A percentile compares a stretch with the other conserved stretches of the same genome.
These are phyloP conservation scores for Tulasnella sp. DNA, from an alignment of 768 basidiomycete species.

Conservation along the genomic window DNA sequence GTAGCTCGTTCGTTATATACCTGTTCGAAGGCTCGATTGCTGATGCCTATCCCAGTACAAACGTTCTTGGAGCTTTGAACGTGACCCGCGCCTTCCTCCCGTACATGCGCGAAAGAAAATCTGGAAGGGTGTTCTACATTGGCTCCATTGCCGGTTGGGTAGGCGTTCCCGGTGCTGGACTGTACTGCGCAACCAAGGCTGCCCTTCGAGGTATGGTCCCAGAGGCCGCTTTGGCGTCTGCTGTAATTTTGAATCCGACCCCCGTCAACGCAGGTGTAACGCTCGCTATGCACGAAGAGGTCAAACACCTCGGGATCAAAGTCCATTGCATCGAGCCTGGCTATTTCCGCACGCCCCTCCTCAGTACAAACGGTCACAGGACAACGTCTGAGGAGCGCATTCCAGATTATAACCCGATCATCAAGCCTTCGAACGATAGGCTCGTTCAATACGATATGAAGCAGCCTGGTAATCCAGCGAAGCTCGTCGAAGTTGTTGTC, in stretches of 20 bases:
- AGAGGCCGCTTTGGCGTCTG: slow-evolving; percentile 11
- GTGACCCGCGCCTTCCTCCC: slow-evolving; percentile 38
- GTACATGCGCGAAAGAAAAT: slow-evolving; percentile 34
- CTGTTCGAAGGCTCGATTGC: not conserved
- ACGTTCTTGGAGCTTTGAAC: slow-evolving; percentile 34
- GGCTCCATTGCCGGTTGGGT: slow-evolving; percentile 29
- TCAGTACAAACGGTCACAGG: slow-evolving; percentile 7
- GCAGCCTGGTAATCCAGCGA: slow-evolving; percentile 23
- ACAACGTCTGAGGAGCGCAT: not conserved
- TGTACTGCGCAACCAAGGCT: slow-evolving; percentile 34
- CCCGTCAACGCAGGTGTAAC: slow-evolving; percentile 25
- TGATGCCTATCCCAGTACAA: slow-evolving; percentile 23
- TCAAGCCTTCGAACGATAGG: not conserved
- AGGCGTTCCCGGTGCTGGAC: slow-evolving; percentile 19
- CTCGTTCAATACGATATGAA: slow-evolving; percentile 19
- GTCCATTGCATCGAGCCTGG: slow-evolving; percentile 19
- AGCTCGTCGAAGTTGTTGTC: slow-evolving; percentile 21
- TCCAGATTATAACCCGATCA: slow-evolving; percentile 17
- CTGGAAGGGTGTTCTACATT: slow-evolving; percentile 35
- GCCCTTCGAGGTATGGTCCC: slow-evolving; percentile 27
- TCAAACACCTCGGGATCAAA: slow-evolving; percentile 22
- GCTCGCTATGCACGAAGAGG: slow-evolving; percentile 21
- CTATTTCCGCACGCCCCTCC: slow-evolving; percentile 22
- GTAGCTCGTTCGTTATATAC: not conserved
- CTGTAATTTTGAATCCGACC: not conserved